Evolutionary conservation across 73 alveolate genomes (phyloP), one percentile per base, ranked within the genome.

Genomic region (Paramecium biaurelia): DNA sequence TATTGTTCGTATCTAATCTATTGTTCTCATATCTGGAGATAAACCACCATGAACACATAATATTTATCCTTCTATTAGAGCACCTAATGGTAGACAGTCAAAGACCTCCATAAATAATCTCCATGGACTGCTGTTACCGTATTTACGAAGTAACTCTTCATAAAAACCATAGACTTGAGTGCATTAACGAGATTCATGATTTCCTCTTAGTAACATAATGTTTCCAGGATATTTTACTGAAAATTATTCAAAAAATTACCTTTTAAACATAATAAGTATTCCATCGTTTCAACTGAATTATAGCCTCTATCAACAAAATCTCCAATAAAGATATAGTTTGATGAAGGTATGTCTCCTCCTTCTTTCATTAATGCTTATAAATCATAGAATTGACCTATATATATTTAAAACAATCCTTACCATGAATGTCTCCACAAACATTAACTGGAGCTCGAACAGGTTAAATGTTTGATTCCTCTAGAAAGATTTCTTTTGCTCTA

Each of bases 31-130:
- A 34, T 94, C 97, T 21, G 99, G 99, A 15, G 99, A 95, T 57
- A 97, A 93, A 32, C 99, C 99, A 10, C 99, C 99, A 88, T 97
- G 99, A 14, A 97, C 95, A 85, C 99, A 97, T 43, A 98, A 93
- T 26, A 98, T 97, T 37, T 79, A 95, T 63, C 97, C 96, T 70
- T 97, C 99, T 23, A 97, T 93, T 15, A 97, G 76, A 4, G 99
- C 99, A 15, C 96, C 95, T 15, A 95, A 34, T n/a, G 93, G 93
- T 21, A 95, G 74, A 47, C 92, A 94, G 45, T 95, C 98, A 74
- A 95, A 95, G 14, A 94, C 97, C 7, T 95, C 98, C 47, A 93
- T 94, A 92, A 93, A 95, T 58, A 92, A 92, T 63, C 93, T 95
- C 98, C 98, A 95, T 30, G 96, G 96, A 43, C 93, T 94, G 70